Conservation (phyloP, 78 protist genomes). For the Pelomyxa schiedti region DNA sequence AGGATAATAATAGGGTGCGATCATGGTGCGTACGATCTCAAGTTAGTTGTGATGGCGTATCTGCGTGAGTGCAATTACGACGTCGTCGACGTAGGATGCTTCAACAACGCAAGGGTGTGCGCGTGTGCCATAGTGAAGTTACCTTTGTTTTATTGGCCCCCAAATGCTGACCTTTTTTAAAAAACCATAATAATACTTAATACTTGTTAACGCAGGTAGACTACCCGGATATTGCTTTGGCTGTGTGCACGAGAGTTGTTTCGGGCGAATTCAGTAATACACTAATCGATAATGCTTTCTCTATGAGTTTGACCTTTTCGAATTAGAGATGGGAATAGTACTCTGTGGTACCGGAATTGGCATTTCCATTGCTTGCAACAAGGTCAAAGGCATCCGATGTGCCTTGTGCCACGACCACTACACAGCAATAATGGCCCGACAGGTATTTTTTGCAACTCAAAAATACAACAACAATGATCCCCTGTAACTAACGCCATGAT, state of each 20-base stretch:
- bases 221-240: conserved; percentile 48
- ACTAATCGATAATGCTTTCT: neutral
- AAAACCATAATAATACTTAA: too few relatives aligned
- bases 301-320: neutral
- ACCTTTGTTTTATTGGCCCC: neutral
- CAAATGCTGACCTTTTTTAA: neutral
- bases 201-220: conserved; percentile 6
- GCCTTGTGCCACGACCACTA: conserved; percentile 50
- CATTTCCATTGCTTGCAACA: conserved; percentile 63
- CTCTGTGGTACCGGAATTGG: conserved; percentile 69
- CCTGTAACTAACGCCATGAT: neutral
- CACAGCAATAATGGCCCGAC: conserved; percentile 29
- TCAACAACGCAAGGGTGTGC: neutral
- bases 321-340: conserved; percentile 25
- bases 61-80: neutral
- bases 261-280: neutral
- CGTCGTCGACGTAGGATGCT: conserved; percentile 13
- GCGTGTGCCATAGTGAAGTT: neutral
- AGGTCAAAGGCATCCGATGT: conserved; percentile 42
- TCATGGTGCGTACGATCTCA: conserved; percentile 27
- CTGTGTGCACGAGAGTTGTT: neutral
- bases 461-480: neutral
- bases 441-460: neutral
- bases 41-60: neutral
- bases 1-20: conserved; percentile 54